These are phyloP conservation scores for Globisporangium rhizosaccharum DNA, from an alignment of 352 stramenopile genomes.

Conservation along the genomic window DNA sequence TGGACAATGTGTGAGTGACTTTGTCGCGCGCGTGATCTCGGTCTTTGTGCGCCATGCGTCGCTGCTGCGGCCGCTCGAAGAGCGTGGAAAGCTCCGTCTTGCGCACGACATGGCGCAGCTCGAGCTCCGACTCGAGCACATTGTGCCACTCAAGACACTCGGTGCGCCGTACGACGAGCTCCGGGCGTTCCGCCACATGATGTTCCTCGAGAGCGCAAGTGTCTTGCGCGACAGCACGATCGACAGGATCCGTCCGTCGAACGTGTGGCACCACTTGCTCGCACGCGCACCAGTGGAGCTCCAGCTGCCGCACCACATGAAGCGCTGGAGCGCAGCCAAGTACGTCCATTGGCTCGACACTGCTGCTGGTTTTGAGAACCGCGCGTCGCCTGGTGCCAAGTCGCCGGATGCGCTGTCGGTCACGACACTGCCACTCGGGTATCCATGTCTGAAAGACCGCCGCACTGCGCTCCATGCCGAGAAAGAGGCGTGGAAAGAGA, in stretches of 20 bases:
- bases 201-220: conserved; percentile 63
- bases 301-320: conserved; percentile 71
- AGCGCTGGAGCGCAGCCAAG: conserved; percentile 60
- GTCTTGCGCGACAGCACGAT: conserved; percentile 66
- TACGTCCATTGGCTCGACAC: conserved; percentile 83
- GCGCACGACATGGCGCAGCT: conserved; percentile 84
- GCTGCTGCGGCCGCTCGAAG: conserved; percentile 64
- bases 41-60: conserved; percentile 76
- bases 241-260: conserved; percentile 80
- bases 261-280: conserved; percentile 84
- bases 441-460: conserved; percentile 57
- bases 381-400: conserved; percentile 21
- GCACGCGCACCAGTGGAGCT: conserved; percentile 60
- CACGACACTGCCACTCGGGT: conserved; percentile 52
- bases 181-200: conserved; percentile 74
- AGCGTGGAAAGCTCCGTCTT: conserved; percentile 71
- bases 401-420: conserved; percentile 19
- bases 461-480: conserved; percentile 46
- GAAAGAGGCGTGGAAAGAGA: conserved; percentile 78
- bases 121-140: conserved; percentile 57
- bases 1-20: conserved; percentile 50
- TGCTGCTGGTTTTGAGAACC: conserved; percentile 18
- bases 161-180: conserved; percentile 70
- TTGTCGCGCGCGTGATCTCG: conserved; percentile 66
- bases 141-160: conserved; percentile 54